Evolutionary conservation across 2,329 filamentous ascomycete genomes (phyloP).

Genomic region (Pseudogymnoascus destructans): DNA sequence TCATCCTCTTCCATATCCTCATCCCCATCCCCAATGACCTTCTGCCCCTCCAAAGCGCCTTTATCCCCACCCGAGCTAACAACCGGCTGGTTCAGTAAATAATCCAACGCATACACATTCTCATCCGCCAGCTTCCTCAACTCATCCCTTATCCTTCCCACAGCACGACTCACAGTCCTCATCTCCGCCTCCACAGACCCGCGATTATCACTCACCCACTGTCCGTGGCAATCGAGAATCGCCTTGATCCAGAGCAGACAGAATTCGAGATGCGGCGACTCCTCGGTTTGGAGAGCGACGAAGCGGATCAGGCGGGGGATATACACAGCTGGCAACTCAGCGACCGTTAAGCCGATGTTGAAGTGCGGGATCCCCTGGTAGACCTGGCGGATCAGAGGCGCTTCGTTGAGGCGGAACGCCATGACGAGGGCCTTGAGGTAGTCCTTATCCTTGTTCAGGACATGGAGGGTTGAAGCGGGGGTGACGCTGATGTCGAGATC

Average conservation of each 20-base stretch:
- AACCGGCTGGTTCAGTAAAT: constrained; percentile 47
- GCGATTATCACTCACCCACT: constrained; percentile 69
- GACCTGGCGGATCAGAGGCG: constrained; percentile 65
- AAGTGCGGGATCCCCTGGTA: constrained; percentile 69
- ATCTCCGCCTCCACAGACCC: constrained; percentile 74
- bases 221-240: constrained; percentile 67
- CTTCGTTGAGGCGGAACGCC: constrained; percentile 91
- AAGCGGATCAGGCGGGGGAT: constrained; percentile 75
- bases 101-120: constrained; percentile 82
- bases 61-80: constrained; percentile 22
- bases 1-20: constrained; percentile 26
- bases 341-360: constrained; percentile 66
- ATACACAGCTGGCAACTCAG: constrained; percentile 71
- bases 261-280: constrained; percentile 88
- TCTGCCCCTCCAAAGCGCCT: constrained; percentile 22
- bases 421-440: constrained; percentile 90
- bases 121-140: constrained; percentile 73
- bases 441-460: constrained; percentile 55
- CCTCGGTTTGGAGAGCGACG: constrained; percentile 74
- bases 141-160: constrained; percentile 69
- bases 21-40: constrained; percentile 27
- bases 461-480: constrained; percentile 64
- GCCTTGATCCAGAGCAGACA: constrained; percentile 87
- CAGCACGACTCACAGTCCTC: constrained; percentile 66
- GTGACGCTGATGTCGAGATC: constrained; percentile 93